A percentile compares a stretch with the other conserved stretches of the same genome.
Evolutionary conservation across 306 rosid species (phyloP).

Genomic region (Abrus precatorius): DNA sequence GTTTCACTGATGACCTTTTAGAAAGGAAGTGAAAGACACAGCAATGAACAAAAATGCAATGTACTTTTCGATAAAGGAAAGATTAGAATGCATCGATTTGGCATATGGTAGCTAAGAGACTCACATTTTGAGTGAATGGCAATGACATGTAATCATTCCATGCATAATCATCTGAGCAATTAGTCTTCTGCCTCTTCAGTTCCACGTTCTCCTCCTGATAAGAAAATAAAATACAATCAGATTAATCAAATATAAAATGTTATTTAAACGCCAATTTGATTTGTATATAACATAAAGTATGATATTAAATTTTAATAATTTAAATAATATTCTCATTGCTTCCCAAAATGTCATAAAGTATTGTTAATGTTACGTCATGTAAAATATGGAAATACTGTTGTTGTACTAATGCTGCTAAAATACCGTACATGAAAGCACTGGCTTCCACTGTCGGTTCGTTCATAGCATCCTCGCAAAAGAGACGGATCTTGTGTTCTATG

Average conservation of each 20-base stretch:
- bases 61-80: background rate
- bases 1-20: slow-evolving; percentile 90
- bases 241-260: slow-evolving; percentile 7
- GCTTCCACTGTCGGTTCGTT: background rate
- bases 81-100: background rate
- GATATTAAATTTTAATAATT: too few species aligned
- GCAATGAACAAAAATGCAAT: background rate
- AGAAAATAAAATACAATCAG: slow-evolving; percentile 23
- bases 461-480: background rate
- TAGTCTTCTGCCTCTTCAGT: slow-evolving; percentile 67
- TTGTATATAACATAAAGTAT: too few species aligned
- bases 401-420: slow-evolving; percentile 1
- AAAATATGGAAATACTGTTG: slow-evolving; percentile 7
- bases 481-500: background rate
- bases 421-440: background rate
- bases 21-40: slow-evolving; percentile 15
- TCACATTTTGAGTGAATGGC: slow-evolving; percentile 88
- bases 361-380: background rate
- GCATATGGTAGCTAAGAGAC: slow-evolving; percentile 41
- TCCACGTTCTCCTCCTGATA: slow-evolving; percentile 90
- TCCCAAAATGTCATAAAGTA: background rate
- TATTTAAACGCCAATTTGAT: background rate
- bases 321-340: background rate
- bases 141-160: slow-evolving; percentile 93
- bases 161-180: slow-evolving; percentile 51